phyloP scores from a whole-genome alignment of 371 early-diverging fungal genomes.

The Mortierella sp. region DNA sequence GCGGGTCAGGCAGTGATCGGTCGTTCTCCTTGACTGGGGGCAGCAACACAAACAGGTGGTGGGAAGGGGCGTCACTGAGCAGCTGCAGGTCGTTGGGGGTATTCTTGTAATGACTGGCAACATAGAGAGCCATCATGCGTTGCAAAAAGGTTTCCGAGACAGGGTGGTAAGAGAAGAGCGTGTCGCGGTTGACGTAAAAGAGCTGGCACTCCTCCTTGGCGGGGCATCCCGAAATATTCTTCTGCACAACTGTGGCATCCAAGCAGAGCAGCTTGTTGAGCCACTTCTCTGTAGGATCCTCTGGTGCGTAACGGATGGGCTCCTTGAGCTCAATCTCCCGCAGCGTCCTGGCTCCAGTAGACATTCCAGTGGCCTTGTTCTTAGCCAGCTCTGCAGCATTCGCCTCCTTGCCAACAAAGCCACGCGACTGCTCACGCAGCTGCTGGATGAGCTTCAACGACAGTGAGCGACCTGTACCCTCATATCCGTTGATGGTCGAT shows the following conservation, averaged over 20 bases:
- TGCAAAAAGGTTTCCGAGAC: conserved; percentile 97
- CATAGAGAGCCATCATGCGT: conserved; percentile 97
- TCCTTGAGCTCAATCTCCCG: conserved; percentile 94
- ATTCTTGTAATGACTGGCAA: conserved; percentile 99
- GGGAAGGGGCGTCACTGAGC: conserved; percentile 98
- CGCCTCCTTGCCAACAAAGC: conserved; percentile 71
- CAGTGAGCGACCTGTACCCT: conserved; percentile 99
- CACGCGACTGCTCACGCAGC: conserved; percentile 90
- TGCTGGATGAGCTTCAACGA: conserved; percentile 96
- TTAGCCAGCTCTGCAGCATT: conserved; percentile 60
- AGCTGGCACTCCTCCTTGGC: conserved; percentile 95
- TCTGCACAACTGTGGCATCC: conserved; percentile 83
- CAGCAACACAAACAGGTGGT: conserved; percentile 96
- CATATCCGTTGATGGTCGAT: conserved; percentile 99
- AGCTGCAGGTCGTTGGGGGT: conserved; percentile 99
- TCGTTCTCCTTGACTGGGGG: conserved; percentile 84
- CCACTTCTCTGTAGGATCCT: conserved; percentile 98
- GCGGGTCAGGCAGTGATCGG: conserved; percentile 90
- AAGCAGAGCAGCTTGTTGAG: conserved; percentile 95
- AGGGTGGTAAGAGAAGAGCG: conserved; percentile 95
- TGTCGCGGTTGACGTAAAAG: conserved; percentile 96
- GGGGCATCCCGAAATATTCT: conserved; percentile 89
- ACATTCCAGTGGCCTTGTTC: conserved; percentile 55
- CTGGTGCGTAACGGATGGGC: conserved; percentile 94
- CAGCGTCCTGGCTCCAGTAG: conserved; percentile 79